Base-by-base conservation (phyloP, 306 rosid species). In the Acacia crassicarpa region DNA sequence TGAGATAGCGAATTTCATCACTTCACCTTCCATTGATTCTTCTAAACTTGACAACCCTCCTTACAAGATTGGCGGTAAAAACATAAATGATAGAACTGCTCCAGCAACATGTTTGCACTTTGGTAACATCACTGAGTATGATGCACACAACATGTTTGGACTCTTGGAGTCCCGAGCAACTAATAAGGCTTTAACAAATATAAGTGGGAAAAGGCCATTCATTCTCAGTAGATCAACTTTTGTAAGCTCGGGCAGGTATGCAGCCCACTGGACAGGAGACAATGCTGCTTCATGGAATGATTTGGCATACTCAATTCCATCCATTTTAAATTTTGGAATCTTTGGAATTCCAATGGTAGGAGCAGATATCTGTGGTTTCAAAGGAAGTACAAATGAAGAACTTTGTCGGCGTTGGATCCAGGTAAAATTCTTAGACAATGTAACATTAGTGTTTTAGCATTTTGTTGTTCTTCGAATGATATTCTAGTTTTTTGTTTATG, bases 191-290 rank as follows among this genome's bases (percentile, higher is more conserved):
- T 89, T 95, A 19, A 35, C 76, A 53, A 49, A 83, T 73, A 81
- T 86, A 35, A 93, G 88, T 80, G 91, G 97, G 81, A 93, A 74
- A 86, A 91, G 98, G 89, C 98, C 98, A 33, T 95, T 95, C 77
- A n/a, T 95, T 72, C 90, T 95, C 15, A 59, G 91, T 46, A 91
- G 97, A 86, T 95, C 98, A 61, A 95, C 97, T 80, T 95, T 90
- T 87, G 89, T 93, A 3, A 83, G 97, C 86, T 91, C 98, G 20
- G 98, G 98, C 25, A 93, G 80, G 90, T 93, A 93, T 81, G 27
- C 92, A 32, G 98, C 98, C 4, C 98, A 93, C 63, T 95, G 98
- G 97, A 95, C 98, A 10, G 98, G 97, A 85, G 98, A 95, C 38
- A 93, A 91, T 84, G 90, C 87, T 48, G 97, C 98, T 9, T 78